Base-by-base conservation (phyloP, 257 asterid genomes). In the Echium plantagineum region DNA sequence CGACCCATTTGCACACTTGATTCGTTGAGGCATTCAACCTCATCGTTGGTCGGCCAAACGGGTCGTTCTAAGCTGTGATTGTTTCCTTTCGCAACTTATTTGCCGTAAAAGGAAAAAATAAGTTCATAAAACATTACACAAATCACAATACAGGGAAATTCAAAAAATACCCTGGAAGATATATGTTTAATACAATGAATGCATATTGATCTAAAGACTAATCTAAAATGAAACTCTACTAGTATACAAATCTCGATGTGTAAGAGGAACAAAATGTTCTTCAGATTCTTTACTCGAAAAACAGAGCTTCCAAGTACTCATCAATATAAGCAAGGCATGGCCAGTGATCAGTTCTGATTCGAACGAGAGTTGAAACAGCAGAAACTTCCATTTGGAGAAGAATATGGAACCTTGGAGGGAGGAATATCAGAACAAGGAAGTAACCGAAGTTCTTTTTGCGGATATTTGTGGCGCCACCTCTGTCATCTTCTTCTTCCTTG, bases 291-390 rank as follows among this genome's bases (percentile, higher is more conserved):
- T 83, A 80, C 48, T 67, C 70, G 62, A 68, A 63, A 72, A 86
- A 84, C 38, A 87, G 74, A 72, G 94, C 89, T 72, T 87, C 98
- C 81, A 90, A 77, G 73, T 85, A 83, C 76, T 90, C 98, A 69
- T 90, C 98, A 26, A 87, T 83, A 74, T 87, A 90, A 71, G 98
- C 98, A 24, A 90, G 77, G 75, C 98, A 87, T 16, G 96, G 96
- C 98, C 98, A 90, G 62, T 90, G 94, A 75, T 91, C 98, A 16
- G 96, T 91, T 76, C 95, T 81, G 67, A 91, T 83, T 75, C 96
- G 83, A 54, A 83, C 93, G 6, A 91, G 83, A 17, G 98, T 87
- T 1, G 96, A 85, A 59, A 63, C 65, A 61, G 78, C 85, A 58
- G 69, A 75, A 52, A 91, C 77, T 83, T 91, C 98, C 96, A 91